Evolutionary conservation across 208 protist genomes (phyloP).

Genomic region (Trichomonas gallinae): DNA sequence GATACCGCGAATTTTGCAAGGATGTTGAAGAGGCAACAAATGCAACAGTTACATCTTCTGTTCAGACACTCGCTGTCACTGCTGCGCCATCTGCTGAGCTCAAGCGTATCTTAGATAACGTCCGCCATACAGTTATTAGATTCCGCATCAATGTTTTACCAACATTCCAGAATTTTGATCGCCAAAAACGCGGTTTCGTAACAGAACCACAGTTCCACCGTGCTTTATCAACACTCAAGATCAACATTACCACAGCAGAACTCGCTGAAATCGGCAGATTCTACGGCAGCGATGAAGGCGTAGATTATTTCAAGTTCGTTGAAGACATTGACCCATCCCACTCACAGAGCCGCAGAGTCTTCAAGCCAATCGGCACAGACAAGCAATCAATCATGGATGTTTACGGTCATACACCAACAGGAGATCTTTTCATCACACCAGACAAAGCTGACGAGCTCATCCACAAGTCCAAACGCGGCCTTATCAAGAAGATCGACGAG

Average conservation of each 20-base stretch:
- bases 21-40: neutral
- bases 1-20: neutral
- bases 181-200: slow-evolving; percentile 6
- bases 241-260: neutral
- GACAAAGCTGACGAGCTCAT: neutral
- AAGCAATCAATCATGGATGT: neutral
- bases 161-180: slow-evolving; percentile 30
- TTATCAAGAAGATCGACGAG: neutral
- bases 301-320: neutral
- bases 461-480: neutral
- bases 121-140: neutral
- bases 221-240: neutral
- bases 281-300: neutral
- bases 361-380: neutral
- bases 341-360: neutral
- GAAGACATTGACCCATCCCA: slow-evolving; percentile 12
- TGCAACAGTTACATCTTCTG: neutral
- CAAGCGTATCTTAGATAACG: neutral
- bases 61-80: neutral
- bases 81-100: neutral
- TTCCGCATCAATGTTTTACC: slow-evolving; percentile 10
- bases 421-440: neutral
- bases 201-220: slow-evolving; percentile 22
- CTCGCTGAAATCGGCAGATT: neutral
- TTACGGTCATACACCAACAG: neutral